phyloP scores from a whole-genome alignment of 1,284 basidiomycete species.

The Cronartium quercuum region DNA sequence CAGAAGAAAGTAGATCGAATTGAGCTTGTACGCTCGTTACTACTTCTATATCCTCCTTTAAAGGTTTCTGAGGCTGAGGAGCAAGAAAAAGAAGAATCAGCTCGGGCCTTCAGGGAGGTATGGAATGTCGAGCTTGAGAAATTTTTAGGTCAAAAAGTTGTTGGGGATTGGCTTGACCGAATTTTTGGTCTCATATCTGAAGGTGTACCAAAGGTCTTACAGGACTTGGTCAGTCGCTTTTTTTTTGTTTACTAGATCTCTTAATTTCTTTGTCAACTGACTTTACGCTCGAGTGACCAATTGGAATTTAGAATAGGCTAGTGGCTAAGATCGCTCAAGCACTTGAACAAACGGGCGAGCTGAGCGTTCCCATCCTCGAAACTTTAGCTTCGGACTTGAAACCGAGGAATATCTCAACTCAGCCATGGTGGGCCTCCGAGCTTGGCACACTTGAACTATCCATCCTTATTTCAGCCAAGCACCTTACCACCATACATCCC shows the following conservation, averaged over 20 bases:
- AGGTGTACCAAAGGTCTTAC: neutral
- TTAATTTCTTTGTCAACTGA: too few species aligned
- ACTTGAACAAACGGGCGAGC: too few species aligned
- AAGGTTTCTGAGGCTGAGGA: neutral
- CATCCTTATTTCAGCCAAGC: conserved; percentile 22
- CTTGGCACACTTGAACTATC: conserved; percentile 4
- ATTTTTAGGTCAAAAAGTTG: neutral
- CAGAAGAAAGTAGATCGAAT: neutral
- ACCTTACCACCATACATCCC: conserved; percentile 1
- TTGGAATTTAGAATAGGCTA: too few species aligned
- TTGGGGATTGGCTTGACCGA: neutral
- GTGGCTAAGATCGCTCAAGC: neutral
- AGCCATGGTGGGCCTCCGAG: conserved; percentile 2
- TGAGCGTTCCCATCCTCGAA: too few species aligned
- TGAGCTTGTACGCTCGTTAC: neutral
- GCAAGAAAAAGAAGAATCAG: neutral
- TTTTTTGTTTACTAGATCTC: neutral
- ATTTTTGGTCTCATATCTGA: neutral
- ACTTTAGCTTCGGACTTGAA: neutral
- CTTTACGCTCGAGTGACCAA: too few species aligned
- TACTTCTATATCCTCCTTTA: neutral
- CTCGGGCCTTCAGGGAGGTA: neutral
- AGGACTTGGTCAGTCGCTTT: neutral
- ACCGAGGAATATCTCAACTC: neutral
- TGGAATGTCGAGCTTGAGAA: neutral